A percentile compares a stretch with the other conserved stretches of the same genome.
Evolutionary conservation across 257 asterid species (phyloP).

Genomic region (Plectranthus barbatus): DNA sequence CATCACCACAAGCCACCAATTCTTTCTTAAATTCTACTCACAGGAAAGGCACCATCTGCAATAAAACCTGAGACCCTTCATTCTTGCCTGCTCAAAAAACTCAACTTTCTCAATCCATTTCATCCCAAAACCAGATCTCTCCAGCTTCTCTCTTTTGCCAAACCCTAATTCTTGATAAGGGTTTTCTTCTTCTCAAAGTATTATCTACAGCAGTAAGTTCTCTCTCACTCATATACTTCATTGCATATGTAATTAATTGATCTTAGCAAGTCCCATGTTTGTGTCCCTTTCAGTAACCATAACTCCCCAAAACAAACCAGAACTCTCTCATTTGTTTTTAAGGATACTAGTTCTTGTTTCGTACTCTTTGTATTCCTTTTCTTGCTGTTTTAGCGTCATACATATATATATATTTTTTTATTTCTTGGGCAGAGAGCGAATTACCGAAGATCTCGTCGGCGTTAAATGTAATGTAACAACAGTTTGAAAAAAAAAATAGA

Average conservation of each 20-base stretch:
- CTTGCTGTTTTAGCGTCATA: neutral
- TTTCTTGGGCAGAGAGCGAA: conserved; percentile 12
- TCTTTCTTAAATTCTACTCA: conserved; percentile 64
- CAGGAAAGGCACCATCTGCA: conserved; percentile 43
- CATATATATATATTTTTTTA: neutral
- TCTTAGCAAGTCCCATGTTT: neutral
- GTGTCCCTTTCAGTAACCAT: neutral
- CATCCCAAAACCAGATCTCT: conserved; percentile 33
- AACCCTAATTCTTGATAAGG: conserved; percentile 25
- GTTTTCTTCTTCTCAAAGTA: conserved; percentile 6
- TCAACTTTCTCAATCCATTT: neutral
- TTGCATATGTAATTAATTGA: neutral
- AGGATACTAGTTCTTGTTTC: neutral
- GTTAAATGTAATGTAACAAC: conserved; percentile 19
- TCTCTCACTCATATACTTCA: neutral
- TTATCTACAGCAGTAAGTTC: conserved; percentile 21
- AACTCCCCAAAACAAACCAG: neutral
- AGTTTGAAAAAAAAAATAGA: conserved; percentile 4
- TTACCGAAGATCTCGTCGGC: conserved; percentile 22
- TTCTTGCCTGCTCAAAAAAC: neutral
- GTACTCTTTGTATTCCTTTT: neutral
- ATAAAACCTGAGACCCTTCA: conserved; percentile 8
- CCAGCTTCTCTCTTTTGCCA: conserved; percentile 1
- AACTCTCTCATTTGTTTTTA: neutral
- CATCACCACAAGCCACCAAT: conserved; percentile 18